Base-by-base conservation (phyloP, 257 asterid genomes). In the Solanum lignicaule region DNA sequence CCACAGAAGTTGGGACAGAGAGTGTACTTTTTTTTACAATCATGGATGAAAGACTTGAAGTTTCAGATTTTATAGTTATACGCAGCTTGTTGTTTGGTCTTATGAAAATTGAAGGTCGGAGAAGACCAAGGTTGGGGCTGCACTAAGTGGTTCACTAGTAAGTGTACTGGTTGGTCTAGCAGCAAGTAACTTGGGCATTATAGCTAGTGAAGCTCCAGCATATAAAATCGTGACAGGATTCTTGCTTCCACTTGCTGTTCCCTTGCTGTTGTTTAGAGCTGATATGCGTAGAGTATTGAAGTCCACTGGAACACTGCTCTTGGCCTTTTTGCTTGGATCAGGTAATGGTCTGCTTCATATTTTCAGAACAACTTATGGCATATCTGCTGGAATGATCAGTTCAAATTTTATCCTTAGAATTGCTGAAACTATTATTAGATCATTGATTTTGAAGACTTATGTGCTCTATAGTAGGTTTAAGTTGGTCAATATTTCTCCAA, bases 241-340 rank as follows among this genome's bases (percentile, higher is more conserved):
- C 90, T 93, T 96, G 92, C 91, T 96, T 68, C 98, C 99, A 2
- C 87, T 95, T 89, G 98, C 99, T 38, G 97, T 96, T 75, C 98
- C 99, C 4, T 88, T 96, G 93, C 93, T 96, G 79, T 92, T 96
- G 76, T 96, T 90, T 92, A 92, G 98, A 88, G 98, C 98, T 21
- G 99, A 96, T 88, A 87, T 95, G 98, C 95, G 98, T 78, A 90
- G 94, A 9, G 93, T 96, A 14, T 76, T 96, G 35, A 89, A 91
- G 91, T 96, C 98, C 58, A 96, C 99, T 16, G 98, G 99, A 79
- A 87, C 92, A 65, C 89, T 96, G 89, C 96, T 96, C 66, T 84
- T 95, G 82, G 96, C 99, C 74, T 96, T 96, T 91, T 88, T 96
- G 93, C 92, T 96, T 89, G 99, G 99, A 85, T 96, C 98, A 91